Base-by-base conservation (phyloP, 2,329 filamentous ascomycete species). In the Cladosporium sp. region DNA sequence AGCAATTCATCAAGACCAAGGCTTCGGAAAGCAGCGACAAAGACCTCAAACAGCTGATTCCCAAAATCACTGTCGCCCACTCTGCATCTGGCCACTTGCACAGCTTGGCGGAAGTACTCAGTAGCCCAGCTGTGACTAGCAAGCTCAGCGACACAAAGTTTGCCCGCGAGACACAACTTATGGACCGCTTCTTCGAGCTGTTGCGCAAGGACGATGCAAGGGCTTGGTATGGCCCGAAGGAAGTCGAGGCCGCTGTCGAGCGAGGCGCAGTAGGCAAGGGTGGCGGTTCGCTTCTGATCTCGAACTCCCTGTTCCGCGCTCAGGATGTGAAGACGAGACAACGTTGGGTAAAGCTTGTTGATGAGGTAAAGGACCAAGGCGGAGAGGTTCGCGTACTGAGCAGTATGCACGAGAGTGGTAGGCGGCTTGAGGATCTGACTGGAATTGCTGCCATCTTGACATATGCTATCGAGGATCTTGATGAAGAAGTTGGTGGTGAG, bases 391-490 rank as follows among this genome's bases (percentile, higher is more conserved):
- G 92, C 64, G 87, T 98, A n/a, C 80, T 98, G 32, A 98, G 94
- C 78, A 93, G 91, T 73, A 90, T 96, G 74, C 94, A 98, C 78
- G 94, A 97, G 81, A 97, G 93, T 77, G 95, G 95, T 0, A 90
- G 90, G 80, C 84, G 93, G 67, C 80, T 99, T 15, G 92, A 93
- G 71, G 90, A 89, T 14, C 78, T 98, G 67, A 93, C 95, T 1
- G 91, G 93, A 21, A 90, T 99, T 68, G 95, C 94, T 18, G 93
- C 93, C 1, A 90, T 97, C 32, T 81, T 97, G 69, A 97, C 94
- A 14, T 99, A 93, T 76, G 93, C 95, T 0, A 85, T 98, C 21
- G 93, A 96, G 71, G 82, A 96, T 54, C 92, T 96, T 69, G 89
- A 93, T 38, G 88, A 90, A 2, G 73, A 68, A 26, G 67, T 72